Conservation (phyloP, 768 basidiomycete species). For the Leccinum truebloodii region DNA sequence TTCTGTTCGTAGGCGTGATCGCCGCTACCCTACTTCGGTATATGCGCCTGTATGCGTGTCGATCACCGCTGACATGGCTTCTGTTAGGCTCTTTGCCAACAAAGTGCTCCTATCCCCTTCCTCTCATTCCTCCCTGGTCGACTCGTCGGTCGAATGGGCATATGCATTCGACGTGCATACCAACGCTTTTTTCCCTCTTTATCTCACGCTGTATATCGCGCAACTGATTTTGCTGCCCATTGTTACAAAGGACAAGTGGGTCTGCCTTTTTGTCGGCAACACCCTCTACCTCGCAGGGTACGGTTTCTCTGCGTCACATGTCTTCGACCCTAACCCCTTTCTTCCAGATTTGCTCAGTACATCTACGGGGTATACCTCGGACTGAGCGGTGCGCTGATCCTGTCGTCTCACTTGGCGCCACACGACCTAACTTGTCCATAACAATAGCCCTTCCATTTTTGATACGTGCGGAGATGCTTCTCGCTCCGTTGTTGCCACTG, state of each 20-base stretch:
- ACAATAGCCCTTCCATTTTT: conserved; percentile 87
- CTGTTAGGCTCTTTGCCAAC: conserved; percentile 66
- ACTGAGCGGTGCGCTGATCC: conserved; percentile 58
- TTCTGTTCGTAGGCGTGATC: conserved; percentile 73
- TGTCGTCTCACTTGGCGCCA: conserved; percentile 4
- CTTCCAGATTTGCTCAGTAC: conserved; percentile 80
- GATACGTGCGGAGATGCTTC: conserved; percentile 82
- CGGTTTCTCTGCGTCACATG: conserved; percentile 26
- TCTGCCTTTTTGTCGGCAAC: conserved; percentile 92
- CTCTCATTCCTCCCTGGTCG: conserved; percentile 68
- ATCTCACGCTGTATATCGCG: conserved; percentile 85
- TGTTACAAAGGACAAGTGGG: conserved; percentile 83
- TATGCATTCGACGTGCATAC: conserved; percentile 98
- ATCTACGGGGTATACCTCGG: conserved; percentile 90
- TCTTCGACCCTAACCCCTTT: conserved; percentile 8
- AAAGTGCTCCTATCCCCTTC: conserved; percentile 68
- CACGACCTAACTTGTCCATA: conserved; percentile 10
- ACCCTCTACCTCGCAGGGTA: conserved; percentile 77
- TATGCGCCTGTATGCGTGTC: conserved; percentile 1
- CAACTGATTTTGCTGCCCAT: conserved; percentile 87
- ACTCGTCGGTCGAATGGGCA: conserved; percentile 82
- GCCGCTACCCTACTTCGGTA: conserved; percentile 80
- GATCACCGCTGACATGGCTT: conserved; percentile 14
- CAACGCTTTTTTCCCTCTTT: conserved; percentile 95
- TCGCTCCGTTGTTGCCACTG: conserved; percentile 87